Base-by-base conservation (phyloP, 2,329 filamentous ascomycete species). In the Didymella sp. region DNA sequence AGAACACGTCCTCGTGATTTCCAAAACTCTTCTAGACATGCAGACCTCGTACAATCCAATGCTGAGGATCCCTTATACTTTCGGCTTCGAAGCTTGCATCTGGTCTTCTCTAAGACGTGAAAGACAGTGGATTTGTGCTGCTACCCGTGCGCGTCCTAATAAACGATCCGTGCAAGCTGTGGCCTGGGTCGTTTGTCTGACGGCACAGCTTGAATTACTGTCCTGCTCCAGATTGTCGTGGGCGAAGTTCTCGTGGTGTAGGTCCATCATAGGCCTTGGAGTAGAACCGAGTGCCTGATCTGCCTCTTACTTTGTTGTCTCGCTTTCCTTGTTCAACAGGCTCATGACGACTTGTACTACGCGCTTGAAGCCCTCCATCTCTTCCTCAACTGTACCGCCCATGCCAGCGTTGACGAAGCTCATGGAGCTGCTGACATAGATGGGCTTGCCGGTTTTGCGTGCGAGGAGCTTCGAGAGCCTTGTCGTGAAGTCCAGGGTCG, bases 351-450 rank as follows among this genome's bases (percentile, higher is more conserved):
- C 85, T 56, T 89, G 84, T 28, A 93, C 87, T 37, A 96, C 86
- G 62, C 84, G 84, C 69, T 85, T 87, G 67, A 97, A 88, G 0
- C 89, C 91, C 71, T 94, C 92, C 87, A 97, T 93, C 79, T 98
- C 94, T 80, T 98, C 95, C 72, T 97, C 93, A 6, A 94, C 86
- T 0, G 87, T 90, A 19, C 92, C 89, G 9, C 92, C 92, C 68
- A 92, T 85, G 2, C 88, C 89, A 6, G 88, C 84, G 68, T 83
- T 86, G 13, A 85, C 85, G 61, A 97, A 87, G 64, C 88, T 91
- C 68, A 96, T 87, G 30, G 92, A 96, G 72, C 91, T 96, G 21
- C 91, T 91, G 17, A 98, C 91, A 74, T 97, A 98, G n/a, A 91
- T 88, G 0, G 92, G 92, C 60, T 87, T 85, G 28, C 83, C 80